Evolutionary conservation across 208 protist genomes (phyloP), one percentile per base, ranked within the genome.

Genomic region (Chromosphaera perkinsii): DNA sequence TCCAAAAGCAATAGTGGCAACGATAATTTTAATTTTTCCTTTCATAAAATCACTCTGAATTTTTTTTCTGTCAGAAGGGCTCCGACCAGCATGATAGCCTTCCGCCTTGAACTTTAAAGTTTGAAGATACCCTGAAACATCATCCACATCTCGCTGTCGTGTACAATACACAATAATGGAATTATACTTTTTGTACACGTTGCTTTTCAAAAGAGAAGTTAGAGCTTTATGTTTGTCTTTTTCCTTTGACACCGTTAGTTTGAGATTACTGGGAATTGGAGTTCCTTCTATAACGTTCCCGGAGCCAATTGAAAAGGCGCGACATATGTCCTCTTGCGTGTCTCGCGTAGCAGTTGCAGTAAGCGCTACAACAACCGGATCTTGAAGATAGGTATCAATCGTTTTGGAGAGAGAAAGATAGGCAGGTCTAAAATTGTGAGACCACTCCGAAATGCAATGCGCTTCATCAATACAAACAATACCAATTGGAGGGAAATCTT

Each of bases 371-470:
- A 47, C n/a, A n/a, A n/a, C n/a, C n/a, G n/a, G n/a, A n/a, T n/a
- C n/a, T n/a, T n/a, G 17, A n/a, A 47, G 17, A 0, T n/a, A 47
- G 42, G 42, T 62, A 42, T 10, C 27, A 9, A 57, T 45, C 24
- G 12, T 31, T 17, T 27, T 24, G 22, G 10, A 54, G n/a, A 54
- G 10, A 54, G n/a, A 54, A 0, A 61, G 35, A 60, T 63, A 66
- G n/a, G 37, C 12, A 54, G 14, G 56, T 10, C 81, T 72, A 65
- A 87, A 87, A 55, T 87, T 84, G 69, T 87, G 82, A 10, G 78
- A 80, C 82, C 82, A 87, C 66, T 87, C 75, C 1, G 77, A 78
- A n/a, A 85, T 58, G 62, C 82, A 87, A 51, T 87, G 82, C 31
- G 78, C 80, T 65, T 87, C 67, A 61, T 86, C 82, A 31, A 86